Percentiles rank a stretch among this genome's conserved stretches.
Conservation (phyloP, 148 eudicot species). For the Persicaria maculosa region DNA sequence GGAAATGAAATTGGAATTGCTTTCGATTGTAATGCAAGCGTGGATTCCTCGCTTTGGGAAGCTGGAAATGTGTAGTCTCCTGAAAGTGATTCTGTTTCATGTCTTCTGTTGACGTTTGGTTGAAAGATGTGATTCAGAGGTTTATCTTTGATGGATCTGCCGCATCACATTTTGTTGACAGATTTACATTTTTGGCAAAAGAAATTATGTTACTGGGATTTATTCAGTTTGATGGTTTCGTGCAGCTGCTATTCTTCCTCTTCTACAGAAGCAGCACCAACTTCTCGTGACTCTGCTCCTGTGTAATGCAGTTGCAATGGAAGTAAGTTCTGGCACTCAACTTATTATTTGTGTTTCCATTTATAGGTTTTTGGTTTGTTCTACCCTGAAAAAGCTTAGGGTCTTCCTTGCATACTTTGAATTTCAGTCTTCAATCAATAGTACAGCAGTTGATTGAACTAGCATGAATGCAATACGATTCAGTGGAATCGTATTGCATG, state of each 20-base stretch:
- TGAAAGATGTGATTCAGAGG: background rate
- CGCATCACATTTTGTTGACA: no score
- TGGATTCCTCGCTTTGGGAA: background rate
- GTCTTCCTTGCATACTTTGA: background rate
- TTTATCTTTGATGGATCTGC: no score
- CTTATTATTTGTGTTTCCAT: background rate
- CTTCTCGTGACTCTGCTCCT: conserved; percentile 39
- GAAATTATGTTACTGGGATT: background rate
- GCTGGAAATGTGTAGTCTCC: background rate
- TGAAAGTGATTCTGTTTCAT: background rate
- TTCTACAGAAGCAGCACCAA: conserved; percentile 35
- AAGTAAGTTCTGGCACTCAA: conserved; percentile 20
- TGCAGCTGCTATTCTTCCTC: conserved; percentile 37
- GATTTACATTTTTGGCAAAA: background rate
- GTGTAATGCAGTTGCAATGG: conserved; percentile 50
- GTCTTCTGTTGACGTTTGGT: background rate
- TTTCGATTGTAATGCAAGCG: no score
- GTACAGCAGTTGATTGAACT: background rate
- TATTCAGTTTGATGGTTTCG: background rate
- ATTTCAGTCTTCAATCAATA: background rate
- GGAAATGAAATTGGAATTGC: background rate
- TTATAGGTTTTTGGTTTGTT: background rate
- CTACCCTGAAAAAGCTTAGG: background rate
- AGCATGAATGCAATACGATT: background rate
- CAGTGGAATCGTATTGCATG: background rate